A percentile compares a stretch with the other conserved stretches of the same genome.
These are phyloP conservation scores for Fomitiporia mediterranea DNA, from an alignment of 1,284 basidiomycete species.

Conservation along the genomic window DNA sequence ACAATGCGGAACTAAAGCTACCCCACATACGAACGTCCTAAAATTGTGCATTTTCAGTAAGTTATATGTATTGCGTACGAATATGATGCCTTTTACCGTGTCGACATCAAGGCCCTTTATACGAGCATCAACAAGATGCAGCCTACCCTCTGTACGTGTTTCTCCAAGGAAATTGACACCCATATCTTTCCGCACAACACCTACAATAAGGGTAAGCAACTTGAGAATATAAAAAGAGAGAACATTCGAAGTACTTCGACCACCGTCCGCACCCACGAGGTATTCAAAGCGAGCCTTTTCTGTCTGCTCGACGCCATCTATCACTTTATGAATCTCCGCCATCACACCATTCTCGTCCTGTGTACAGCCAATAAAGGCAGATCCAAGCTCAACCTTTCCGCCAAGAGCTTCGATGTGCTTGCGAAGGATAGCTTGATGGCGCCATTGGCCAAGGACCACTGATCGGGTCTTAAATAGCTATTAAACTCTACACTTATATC, in stretches of 20 bases:
- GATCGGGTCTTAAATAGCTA: background rate
- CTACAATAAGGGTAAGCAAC: slow-evolving; percentile 23
- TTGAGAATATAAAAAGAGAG: background rate
- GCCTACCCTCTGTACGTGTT: slow-evolving; percentile 28
- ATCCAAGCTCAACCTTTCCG: slow-evolving; percentile 15
- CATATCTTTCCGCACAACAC: slow-evolving; percentile 34
- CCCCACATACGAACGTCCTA: no score
- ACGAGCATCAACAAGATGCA: no score
- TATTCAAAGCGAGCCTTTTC: slow-evolving; percentile 14
- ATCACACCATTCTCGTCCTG: slow-evolving; percentile 19
- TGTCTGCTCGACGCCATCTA: background rate
- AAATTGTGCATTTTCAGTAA: no score
- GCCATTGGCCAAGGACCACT: slow-evolving; percentile 8
- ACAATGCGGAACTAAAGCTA: no score
- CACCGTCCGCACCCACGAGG: slow-evolving; percentile 38
- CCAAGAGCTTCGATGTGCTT: slow-evolving; percentile 15
- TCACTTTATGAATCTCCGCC: background rate
- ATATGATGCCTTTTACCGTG: no score
- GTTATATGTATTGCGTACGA: no score
- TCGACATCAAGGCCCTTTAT: no score
- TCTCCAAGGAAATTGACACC: slow-evolving; percentile 44
- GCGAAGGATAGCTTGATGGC: slow-evolving; percentile 18
- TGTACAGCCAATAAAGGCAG: slow-evolving; percentile 10
- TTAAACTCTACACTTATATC: background rate
- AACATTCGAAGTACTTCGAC: slow-evolving; percentile 27